These are phyloP conservation scores for Phoma sp. DNA, from an alignment of 2,329 filamentous ascomycete species.

Conservation along the genomic window DNA sequence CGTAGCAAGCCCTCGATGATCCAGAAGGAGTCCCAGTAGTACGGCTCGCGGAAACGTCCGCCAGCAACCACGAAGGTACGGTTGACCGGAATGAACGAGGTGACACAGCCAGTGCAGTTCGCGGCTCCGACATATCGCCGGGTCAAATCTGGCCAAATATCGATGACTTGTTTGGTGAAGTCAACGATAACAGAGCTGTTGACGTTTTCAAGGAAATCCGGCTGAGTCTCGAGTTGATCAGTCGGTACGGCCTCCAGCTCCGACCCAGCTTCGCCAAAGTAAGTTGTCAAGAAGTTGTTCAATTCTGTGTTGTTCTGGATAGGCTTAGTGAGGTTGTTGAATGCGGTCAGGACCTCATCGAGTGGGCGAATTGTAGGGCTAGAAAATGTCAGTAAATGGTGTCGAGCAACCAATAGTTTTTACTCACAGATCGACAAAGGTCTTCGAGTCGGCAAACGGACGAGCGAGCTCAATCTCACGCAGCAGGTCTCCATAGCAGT, in stretches of 20 bases:
- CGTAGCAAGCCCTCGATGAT: constrained; percentile 70
- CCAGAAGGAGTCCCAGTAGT: constrained; percentile 76
- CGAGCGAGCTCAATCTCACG: constrained; percentile 66
- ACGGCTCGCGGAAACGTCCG: constrained; percentile 72
- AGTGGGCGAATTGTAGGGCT: constrained; percentile 67
- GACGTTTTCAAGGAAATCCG: constrained; percentile 63
- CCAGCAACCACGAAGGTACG: constrained; percentile 73
- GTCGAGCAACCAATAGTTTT: too few relatives aligned
- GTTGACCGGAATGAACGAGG: constrained; percentile 70
- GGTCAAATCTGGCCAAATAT: constrained; percentile 73
- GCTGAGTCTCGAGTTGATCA: constrained; percentile 60
- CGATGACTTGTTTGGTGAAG: constrained; percentile 68
- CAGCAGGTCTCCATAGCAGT: constrained; percentile 70
- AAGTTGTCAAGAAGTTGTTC: constrained; percentile 64
- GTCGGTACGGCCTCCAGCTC: constrained; percentile 64
- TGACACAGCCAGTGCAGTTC: constrained; percentile 64
- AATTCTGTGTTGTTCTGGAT: constrained; percentile 68
- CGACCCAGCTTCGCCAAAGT: constrained; percentile 68
- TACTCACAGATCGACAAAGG: constrained; percentile 64
- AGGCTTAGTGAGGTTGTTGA: constrained; percentile 64
- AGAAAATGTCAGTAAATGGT: constrained; percentile 12
- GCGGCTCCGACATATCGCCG: constrained; percentile 59
- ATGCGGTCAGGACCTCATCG: constrained; percentile 66
- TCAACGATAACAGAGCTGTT: constrained; percentile 64
- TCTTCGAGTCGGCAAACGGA: constrained; percentile 72